Conservation (phyloP, 768 basidiomycete species). For the Trametes villosa region DNA sequence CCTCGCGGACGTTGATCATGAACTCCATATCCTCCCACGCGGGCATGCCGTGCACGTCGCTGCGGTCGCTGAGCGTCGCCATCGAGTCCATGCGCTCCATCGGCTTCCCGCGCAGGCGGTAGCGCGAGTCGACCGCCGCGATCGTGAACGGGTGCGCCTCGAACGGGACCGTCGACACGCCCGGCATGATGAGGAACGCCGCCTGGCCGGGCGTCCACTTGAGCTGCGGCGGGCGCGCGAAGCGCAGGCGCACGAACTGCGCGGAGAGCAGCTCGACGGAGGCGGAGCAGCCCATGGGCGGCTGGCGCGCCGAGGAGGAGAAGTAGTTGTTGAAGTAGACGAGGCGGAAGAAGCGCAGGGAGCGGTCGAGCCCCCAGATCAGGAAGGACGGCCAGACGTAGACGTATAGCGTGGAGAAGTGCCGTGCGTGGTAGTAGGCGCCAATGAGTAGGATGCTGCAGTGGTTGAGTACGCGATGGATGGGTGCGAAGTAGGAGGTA, state of each 20-base stretch:
- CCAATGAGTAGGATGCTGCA: slow-evolving; percentile 38
- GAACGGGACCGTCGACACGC: slow-evolving; percentile 47
- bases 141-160: slow-evolving; percentile 71
- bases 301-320: slow-evolving; percentile 38
- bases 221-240: slow-evolving; percentile 51
- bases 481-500: not conserved
- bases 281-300: slow-evolving; percentile 38
- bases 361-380: slow-evolving; percentile 60
- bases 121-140: slow-evolving; percentile 30
- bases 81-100: not conserved
- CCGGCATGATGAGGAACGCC: slow-evolving; percentile 54
- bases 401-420: slow-evolving; percentile 30
- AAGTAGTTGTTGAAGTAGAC: slow-evolving; percentile 48
- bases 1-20: slow-evolving; percentile 60
- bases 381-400: slow-evolving; percentile 56
- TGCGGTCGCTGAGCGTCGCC: slow-evolving; percentile 18
- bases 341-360: slow-evolving; percentile 51
- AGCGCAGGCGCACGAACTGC: slow-evolving; percentile 50
- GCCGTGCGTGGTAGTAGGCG: slow-evolving; percentile 36
- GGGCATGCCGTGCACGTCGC: slow-evolving; percentile 6
- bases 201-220: slow-evolving; percentile 59
- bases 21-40: slow-evolving; percentile 53
- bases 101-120: slow-evolving; percentile 6
- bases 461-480: not conserved
- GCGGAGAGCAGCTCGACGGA: slow-evolving; percentile 48